phyloP scores from a whole-genome alignment of 2,329 filamentous ascomycete genomes.

The Myriosclerotinia scirpicola region DNA sequence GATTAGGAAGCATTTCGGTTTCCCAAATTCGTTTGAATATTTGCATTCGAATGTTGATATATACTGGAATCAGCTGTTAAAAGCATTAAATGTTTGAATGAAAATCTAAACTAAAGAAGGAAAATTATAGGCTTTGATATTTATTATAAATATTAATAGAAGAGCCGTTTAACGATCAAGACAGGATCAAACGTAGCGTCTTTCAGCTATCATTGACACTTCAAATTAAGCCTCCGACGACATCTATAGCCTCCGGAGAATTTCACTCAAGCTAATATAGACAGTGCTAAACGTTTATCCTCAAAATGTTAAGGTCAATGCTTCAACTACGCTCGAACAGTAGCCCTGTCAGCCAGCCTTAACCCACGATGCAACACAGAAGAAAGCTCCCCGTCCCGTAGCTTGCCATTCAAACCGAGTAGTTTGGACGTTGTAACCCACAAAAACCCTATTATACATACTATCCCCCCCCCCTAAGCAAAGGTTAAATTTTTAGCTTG shows the following conservation, averaged over 20 bases:
- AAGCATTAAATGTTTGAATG: conserved; percentile 6
- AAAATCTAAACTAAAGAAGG: not conserved
- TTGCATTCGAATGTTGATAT: not conserved
- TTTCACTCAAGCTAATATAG: not conserved
- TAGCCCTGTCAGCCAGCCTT: conserved; percentile 22
- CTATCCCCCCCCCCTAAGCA: no score
- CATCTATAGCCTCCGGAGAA: conserved; percentile 15
- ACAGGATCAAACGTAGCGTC: not conserved
- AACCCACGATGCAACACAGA: conserved; percentile 22
- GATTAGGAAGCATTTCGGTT: not conserved
- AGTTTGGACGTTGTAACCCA: conserved; percentile 15
- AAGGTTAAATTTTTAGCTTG: no score
- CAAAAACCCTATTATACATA: not conserved
- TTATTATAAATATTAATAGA: not conserved
- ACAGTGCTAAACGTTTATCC: not conserved
- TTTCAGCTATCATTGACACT: conserved; percentile 10
- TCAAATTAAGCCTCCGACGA: conserved; percentile 19
- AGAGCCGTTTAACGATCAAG: conserved; percentile 4
- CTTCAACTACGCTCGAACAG: not conserved
- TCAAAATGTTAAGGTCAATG: not conserved
- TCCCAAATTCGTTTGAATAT: not conserved
- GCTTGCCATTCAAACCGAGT: conserved; percentile 2
- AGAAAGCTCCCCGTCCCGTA: conserved; percentile 19
- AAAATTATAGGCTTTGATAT: conserved; percentile 2
- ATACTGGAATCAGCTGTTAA: not conserved